These are phyloP conservation scores for Pleurotus giganteus DNA, from an alignment of 768 basidiomycete species.

Conservation along the genomic window DNA sequence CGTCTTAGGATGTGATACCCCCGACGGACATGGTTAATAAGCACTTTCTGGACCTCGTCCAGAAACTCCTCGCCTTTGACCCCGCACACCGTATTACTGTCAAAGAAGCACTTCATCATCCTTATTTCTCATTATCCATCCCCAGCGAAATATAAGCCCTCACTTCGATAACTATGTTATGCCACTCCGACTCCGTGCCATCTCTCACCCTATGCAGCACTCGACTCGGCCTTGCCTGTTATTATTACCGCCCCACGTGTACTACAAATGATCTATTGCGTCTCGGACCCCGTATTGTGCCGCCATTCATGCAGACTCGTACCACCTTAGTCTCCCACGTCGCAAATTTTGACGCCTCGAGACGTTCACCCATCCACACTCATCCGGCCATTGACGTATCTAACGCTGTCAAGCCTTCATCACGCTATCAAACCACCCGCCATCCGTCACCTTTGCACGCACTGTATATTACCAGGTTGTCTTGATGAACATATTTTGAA, in stretches of 20 bases:
- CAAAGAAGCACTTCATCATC: constrained; percentile 82
- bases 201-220: constrained; percentile 5
- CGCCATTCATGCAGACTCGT: constrained; percentile 6
- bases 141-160: constrained; percentile 60
- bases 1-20: constrained; percentile 75
- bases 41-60: constrained; percentile 86
- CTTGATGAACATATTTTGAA: neutral
- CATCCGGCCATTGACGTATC: constrained; percentile 7
- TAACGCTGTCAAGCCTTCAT: constrained; percentile 1
- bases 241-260: constrained; percentile 11
- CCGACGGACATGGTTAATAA: constrained; percentile 70
- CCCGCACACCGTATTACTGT: constrained; percentile 87
- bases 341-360: neutral
- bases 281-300: constrained; percentile 1
- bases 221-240: constrained; percentile 1
- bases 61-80: constrained; percentile 85
- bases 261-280: constrained; percentile 7
- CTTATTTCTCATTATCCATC: constrained; percentile 74
- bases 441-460: neutral
- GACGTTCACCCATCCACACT: neutral
- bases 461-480: constrained; percentile 2
- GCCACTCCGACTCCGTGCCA: neutral
- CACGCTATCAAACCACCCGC: neutral
- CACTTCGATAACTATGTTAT: neutral
- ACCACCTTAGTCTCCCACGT: neutral